Evolutionary conservation across 2,329 filamentous ascomycete species (phyloP), one percentile per base, ranked within the genome.

Genomic region (Xylariales sp.): DNA sequence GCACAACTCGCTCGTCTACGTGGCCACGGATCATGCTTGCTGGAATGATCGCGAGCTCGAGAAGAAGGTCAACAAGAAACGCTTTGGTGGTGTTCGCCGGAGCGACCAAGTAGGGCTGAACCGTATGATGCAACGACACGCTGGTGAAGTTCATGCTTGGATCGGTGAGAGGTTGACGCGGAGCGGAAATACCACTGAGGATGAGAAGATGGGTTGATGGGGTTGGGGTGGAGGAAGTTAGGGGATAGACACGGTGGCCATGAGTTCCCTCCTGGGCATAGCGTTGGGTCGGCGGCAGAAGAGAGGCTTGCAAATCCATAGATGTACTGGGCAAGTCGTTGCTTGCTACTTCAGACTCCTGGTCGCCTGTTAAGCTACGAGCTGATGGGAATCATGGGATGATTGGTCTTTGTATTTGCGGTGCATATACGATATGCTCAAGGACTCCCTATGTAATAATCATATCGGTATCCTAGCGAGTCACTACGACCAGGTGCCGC

Each of bases 1-100:
- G 57, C 73, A 80, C 51, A 82, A 88, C 62, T 93, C 88, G 0
- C 74, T 79, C 3, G 83, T 96, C 34, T 95, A 84, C 54, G 85
- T 96, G 14, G 78, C 84, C 2, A 68, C 74, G 19, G 73, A 83
- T 45, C 91, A 96, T 59, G 76, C 78, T 10, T 84, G 87, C 59
- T 96, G 88, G 84, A 69, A 62, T 46, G 78, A 83, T 43, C 71
- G 73, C 22, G 78, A 82, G 4, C 68, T 80, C 15, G 71, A 65
- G 2, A 70, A 73, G 47, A 81, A 79, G 53, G 74, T 83, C 0
- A 62, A 69, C 35, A 82, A 80, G 63, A 68, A 72, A 25, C 70
- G 79, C 1, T 84, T 82, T 48, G 80, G 80, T 2, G 69, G 68
- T 1, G 79, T 83, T 1, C 62, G 74, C 19, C 68, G 67, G 46